A percentile compares a stretch with the other conserved stretches of the same genome.
phyloP scores from a whole-genome alignment of 129 eudicot genomes.

The Ambrosia trifida region DNA sequence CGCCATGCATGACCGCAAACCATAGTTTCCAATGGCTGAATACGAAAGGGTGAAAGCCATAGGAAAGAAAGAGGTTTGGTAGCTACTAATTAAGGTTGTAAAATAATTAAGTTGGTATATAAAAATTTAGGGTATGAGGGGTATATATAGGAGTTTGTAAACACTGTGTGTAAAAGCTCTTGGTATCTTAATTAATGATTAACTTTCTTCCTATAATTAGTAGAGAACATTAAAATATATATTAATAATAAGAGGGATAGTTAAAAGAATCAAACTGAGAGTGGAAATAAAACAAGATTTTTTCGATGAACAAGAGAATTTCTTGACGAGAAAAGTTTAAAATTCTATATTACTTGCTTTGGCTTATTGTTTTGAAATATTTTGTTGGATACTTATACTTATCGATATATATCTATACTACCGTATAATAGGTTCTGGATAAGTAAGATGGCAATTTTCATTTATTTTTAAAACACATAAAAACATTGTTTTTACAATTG shows the following conservation, averaged over 20 bases:
- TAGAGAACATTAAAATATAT: slow-evolving; percentile 24
- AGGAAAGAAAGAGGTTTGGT: slow-evolving; percentile 11
- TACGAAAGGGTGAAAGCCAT: slow-evolving; percentile 61
- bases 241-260: background rate
- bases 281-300: background rate
- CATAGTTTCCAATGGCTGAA: slow-evolving; percentile 40
- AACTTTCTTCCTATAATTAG: slow-evolving; percentile 43
- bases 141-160: slow-evolving; percentile 40
- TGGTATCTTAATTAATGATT: slow-evolving; percentile 49
- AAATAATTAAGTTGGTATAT: slow-evolving; percentile 13
- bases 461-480: too few relatives aligned
- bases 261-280: background rate
- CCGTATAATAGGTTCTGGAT: too few relatives aligned
- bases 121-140: slow-evolving; percentile 19
- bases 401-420: too few relatives aligned
- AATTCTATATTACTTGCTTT: background rate
- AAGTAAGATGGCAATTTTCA: too few relatives aligned
- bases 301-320: slow-evolving; percentile 5
- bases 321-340: background rate
- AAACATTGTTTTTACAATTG: too few relatives aligned
- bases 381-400: too few relatives aligned
- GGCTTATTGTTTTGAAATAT: too few relatives aligned
- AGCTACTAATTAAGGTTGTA: slow-evolving; percentile 4
- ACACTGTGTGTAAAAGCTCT: slow-evolving; percentile 16
- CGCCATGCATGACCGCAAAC: slow-evolving; percentile 20